Evolutionary conservation across 768 basidiomycete species (phyloP), one percentile per base, ranked within the genome.

Genomic region (Coprinellus micaceus): DNA sequence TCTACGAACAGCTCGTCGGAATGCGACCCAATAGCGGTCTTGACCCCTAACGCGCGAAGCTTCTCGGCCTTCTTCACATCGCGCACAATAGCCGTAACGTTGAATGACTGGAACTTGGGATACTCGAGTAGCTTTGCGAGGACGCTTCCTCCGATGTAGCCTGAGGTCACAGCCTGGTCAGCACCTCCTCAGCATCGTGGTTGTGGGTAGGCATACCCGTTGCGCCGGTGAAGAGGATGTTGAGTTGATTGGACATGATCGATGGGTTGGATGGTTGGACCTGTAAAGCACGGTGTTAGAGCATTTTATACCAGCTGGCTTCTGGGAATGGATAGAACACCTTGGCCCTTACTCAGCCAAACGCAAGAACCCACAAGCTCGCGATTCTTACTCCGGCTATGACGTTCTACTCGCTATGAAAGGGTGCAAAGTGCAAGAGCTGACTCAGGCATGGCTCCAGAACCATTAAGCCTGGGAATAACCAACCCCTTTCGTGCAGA

Each of bases 101-200:
- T 62, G 49, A 77, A 71, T 4, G 64, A 61, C 17, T 60, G 43
- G 49, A 64, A 60, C 24, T 72, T 63, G 15, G 73, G 69, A 45
- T 75, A 75, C 4, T 60, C 60, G 7, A 82, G 65, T 33, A 83
- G 69, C 28, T 71, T 75, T 10, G 63, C 55, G 12, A 81, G 70
- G 19, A 81, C 67, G 17, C 77, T 61, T 29, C 81, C 80, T 6
- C 81, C 82, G 49, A 82, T 75, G 62, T 81, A 82, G 33, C 81
- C 80, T 66, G 36, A 43, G 17, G 46, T 46, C 1, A 46, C 52
- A 15, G 40, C 58, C 9, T 54, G 53, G 19, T 13, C 19, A n/a
- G 21, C 25, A 28, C 29, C 13, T 13, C 2, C 15, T 24, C 28
- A 28, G 36, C 15, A 22, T 11, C 3, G 28, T 25, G 29, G 49